Evolutionary conservation across 768 basidiomycete genomes (phyloP), one percentile per base, ranked within the genome.

Genomic region (Nidularia pulvinata): DNA sequence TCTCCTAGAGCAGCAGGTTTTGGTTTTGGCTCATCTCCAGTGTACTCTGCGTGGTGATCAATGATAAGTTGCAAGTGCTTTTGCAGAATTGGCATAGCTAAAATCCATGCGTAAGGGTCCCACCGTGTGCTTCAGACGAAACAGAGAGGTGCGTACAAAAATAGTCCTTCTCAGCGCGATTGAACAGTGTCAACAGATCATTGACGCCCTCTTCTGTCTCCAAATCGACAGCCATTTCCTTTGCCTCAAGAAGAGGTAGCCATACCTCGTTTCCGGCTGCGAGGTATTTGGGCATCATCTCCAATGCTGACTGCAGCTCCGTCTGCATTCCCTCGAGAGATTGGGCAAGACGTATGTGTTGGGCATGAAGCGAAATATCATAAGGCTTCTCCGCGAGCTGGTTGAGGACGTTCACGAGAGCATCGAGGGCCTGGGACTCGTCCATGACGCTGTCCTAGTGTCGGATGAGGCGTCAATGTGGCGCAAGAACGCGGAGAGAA

Each of bases 51-150:
- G 55, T 78, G 74, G 42, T 67, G 62, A 46, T 72, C 70, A 48
- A 81, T 55, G 46, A 91, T 63, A 55, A 91, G 86, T 34, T 86
- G 73, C 36, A 89, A 60, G 68, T 93, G 91, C 55, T 75, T 81
- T 63, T 80, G 76, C 46, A 94, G 76, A 46, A 93, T 69, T 1
- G 87, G 80, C 35, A 94, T 86, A n/a, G 91, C 91, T 93, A 65
- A 50, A 54, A 44, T 52, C 13, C 14, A 48, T 48, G 10, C 10
- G 46, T 44, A 33, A 50, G 19, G 19, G 19, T 19, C 19, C 19
- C 19, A 19, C 19, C 19, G 19, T 1, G 19, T 19, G 19, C 19
- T 19, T 19, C 19, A 19, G 19, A 19, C 19, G 19, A 19, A 19
- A 19, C 19, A 19, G 1, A 19, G 19, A 10, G 37, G 48, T 53